Evolutionary conservation across 164 flowering plant genomes (phyloP).

Genomic region (Platanus orientalis): DNA sequence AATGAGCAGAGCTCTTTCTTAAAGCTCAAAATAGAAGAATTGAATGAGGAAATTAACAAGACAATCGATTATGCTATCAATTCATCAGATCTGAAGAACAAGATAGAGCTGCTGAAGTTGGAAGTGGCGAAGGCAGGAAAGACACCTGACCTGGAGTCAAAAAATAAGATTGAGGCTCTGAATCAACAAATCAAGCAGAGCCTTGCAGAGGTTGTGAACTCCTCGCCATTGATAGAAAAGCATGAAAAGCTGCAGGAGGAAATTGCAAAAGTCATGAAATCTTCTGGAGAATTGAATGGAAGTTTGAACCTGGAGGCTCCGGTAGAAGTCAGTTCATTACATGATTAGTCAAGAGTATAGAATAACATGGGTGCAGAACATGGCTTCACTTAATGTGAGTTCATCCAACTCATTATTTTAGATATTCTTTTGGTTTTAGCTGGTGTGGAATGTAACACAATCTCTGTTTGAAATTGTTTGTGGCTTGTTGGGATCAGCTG

Average conservation of each 20-base stretch:
- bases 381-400: conserved; percentile 41
- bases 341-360: conserved; percentile 29
- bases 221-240: conserved; percentile 42
- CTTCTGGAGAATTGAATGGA: conserved; percentile 32
- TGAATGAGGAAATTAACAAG: background rate
- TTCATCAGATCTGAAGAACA: conserved; percentile 47
- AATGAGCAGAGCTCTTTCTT: conserved; percentile 14
- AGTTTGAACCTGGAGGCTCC: conserved; percentile 21
- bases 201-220: conserved; percentile 41
- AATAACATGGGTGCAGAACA: conserved; percentile 29
- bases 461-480: too few species aligned
- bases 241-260: conserved; percentile 46
- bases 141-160: conserved; percentile 38
- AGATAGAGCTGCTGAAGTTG: conserved; percentile 48
- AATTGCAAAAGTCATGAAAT: conserved; percentile 29
- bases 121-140: conserved; percentile 53
- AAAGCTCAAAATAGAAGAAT: background rate
- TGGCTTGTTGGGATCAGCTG: too few species aligned
- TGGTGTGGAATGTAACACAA: too few species aligned
- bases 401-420: background rate
- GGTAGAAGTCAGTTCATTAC: conserved; percentile 16
- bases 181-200: conserved; percentile 48
- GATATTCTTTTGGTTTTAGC: too few species aligned
- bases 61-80: background rate
- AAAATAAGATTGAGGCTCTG: conserved; percentile 51